Evolutionary conservation across 495 filamentous ascomycete species (phyloP).

Genomic region (Lepraria neglecta): DNA sequence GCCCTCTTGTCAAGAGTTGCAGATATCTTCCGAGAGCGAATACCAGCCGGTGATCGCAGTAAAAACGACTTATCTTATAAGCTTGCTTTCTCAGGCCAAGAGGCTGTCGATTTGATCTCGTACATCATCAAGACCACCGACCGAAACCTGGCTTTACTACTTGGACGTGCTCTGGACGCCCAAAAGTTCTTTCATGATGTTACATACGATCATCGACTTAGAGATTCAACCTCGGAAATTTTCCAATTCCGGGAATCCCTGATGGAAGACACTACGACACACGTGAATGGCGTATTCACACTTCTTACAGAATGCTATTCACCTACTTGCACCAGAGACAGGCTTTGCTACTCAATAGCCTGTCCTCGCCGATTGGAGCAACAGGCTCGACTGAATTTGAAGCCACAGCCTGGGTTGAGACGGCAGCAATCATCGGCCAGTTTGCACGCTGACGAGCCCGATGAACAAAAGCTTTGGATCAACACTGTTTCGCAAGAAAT

Average conservation of each 20-base stretch:
- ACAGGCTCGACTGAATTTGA: conserved; percentile 85
- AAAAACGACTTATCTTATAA: conserved; percentile 98
- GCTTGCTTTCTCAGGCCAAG: conserved; percentile 87
- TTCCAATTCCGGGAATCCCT: conserved; percentile 95
- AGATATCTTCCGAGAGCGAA: conserved; percentile 81
- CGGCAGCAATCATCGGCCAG: conserved; percentile 72
- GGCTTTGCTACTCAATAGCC: conserved; percentile 96
- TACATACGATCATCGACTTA: conserved; percentile 90
- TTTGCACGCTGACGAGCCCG: conserved; percentile 76
- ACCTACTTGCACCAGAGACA: conserved; percentile 90
- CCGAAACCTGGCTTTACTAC: conserved; percentile 83
- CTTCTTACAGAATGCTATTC: conserved; percentile 96
- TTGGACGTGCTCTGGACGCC: conserved; percentile 92
- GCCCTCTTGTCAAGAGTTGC: conserved; percentile 86
- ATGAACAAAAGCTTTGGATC: conserved; percentile 99
- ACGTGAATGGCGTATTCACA: conserved; percentile 95
- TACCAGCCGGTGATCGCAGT: conserved; percentile 72
- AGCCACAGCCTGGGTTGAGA: conserved; percentile 79
- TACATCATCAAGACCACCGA: conserved; percentile 96
- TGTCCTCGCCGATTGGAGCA: conserved; percentile 93
- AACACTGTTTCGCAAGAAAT: conserved; percentile 95
- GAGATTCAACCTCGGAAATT: conserved; percentile 83
- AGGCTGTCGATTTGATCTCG: conserved; percentile 90
- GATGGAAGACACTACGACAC: conserved; percentile 73
- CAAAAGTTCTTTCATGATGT: conserved; percentile 99